Conservation (phyloP, 2,329 filamentous ascomycete genomes). For the Microdochium bolleyi region DNA sequence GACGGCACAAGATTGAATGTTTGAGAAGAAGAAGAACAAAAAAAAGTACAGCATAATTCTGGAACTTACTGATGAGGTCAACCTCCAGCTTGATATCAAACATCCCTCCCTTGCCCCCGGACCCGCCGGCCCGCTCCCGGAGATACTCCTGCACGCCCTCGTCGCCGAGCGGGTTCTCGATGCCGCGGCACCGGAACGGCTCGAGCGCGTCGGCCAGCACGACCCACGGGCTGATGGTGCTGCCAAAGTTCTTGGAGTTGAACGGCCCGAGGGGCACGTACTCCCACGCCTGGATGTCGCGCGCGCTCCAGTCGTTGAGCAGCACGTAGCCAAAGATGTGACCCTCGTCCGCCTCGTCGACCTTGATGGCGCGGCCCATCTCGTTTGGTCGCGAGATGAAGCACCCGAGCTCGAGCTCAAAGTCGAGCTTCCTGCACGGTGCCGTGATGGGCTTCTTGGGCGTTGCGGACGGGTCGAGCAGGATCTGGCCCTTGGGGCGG, state of each 20-base stretch:
- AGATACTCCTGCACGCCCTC: slow-evolving; percentile 35
- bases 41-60: background rate
- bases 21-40: background rate
- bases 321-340: slow-evolving; percentile 73
- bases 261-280: slow-evolving; percentile 78
- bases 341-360: slow-evolving; percentile 54
- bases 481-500: slow-evolving; percentile 69
- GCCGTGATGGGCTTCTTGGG: slow-evolving; percentile 56
- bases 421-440: slow-evolving; percentile 61
- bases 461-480: slow-evolving; percentile 53
- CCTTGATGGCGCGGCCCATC: slow-evolving; percentile 54
- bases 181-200: slow-evolving; percentile 29
- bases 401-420: slow-evolving; percentile 73
- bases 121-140: slow-evolving; percentile 46
- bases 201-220: slow-evolving; percentile 70
- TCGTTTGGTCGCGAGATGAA: slow-evolving; percentile 60
- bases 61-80: slow-evolving; percentile 50
- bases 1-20: no score
- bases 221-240: slow-evolving; percentile 72
- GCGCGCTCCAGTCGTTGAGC: slow-evolving; percentile 82
- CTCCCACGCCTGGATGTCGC: slow-evolving; percentile 80
- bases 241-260: slow-evolving; percentile 77
- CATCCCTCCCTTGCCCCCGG: slow-evolving; percentile 20
- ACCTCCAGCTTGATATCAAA: slow-evolving; percentile 66
- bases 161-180: slow-evolving; percentile 16